phyloP scores from a whole-genome alignment of 306 rosid genomes.

The Quercus parvula region DNA sequence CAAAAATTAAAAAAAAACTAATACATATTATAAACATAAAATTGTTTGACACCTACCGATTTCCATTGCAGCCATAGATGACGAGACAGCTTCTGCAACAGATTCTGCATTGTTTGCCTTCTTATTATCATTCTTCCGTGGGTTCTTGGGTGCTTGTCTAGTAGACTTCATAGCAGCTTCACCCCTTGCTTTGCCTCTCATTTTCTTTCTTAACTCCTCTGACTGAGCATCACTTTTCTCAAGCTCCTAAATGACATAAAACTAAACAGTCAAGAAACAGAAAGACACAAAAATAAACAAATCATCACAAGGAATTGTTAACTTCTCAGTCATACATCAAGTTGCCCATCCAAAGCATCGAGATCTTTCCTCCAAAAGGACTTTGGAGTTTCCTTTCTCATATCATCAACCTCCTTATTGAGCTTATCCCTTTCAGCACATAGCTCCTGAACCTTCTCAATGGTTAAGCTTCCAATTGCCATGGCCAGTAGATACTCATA shows the following conservation, averaged over 20 bases:
- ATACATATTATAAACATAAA: neutral
- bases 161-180: no score
- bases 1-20: neutral
- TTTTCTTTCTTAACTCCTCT: no score
- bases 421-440: slow-evolving; percentile 57
- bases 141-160: no score
- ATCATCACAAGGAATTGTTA: neutral
- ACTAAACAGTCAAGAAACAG: neutral
- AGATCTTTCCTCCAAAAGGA: slow-evolving; percentile 82
- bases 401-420: slow-evolving; percentile 49
- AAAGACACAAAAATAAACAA: no score
- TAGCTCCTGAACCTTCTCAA: slow-evolving; percentile 74
- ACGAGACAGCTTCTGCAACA: slow-evolving; percentile 31
- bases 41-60: slow-evolving; percentile 43
- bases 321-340: slow-evolving; percentile 46
- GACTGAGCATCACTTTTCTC: slow-evolving; percentile 52
- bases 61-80: slow-evolving; percentile 50
- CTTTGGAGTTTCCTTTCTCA: slow-evolving; percentile 60
- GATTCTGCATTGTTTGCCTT: slow-evolving; percentile 48
- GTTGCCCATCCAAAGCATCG: slow-evolving; percentile 58
- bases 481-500: slow-evolving; percentile 71
- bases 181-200: no score
- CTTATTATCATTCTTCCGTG: no score
- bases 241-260: slow-evolving; percentile 24
- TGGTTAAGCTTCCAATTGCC: slow-evolving; percentile 78